phyloP scores from a whole-genome alignment of 2,329 filamentous ascomycete genomes.

The Aureobasidium uvarum region DNA sequence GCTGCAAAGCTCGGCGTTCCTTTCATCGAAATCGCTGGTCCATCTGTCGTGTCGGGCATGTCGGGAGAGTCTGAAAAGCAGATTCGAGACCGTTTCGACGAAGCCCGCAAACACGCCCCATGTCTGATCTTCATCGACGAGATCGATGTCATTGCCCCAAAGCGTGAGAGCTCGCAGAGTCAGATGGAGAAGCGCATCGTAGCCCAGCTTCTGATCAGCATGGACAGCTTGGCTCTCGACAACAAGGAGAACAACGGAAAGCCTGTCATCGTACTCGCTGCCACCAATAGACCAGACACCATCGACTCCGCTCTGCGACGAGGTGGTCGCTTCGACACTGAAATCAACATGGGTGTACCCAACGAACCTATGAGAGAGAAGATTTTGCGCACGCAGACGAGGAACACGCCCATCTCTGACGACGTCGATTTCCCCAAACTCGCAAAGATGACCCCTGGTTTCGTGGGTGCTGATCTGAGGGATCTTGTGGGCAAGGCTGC shows the following conservation, averaged over 20 bases:
- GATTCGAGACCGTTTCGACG: slow-evolving; percentile 79
- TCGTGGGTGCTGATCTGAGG: slow-evolving; percentile 85
- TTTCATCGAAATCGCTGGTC: slow-evolving; percentile 78
- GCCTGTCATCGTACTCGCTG: slow-evolving; percentile 84
- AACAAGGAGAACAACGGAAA: slow-evolving; percentile 62
- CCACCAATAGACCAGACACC: slow-evolving; percentile 84
- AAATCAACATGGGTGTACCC: slow-evolving; percentile 84
- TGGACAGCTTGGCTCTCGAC: slow-evolving; percentile 73
- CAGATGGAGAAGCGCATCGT: slow-evolving; percentile 90
- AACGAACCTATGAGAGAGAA: slow-evolving; percentile 72
- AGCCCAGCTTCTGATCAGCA: slow-evolving; percentile 77
- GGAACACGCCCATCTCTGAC: slow-evolving; percentile 61
- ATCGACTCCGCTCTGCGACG: slow-evolving; percentile 75
- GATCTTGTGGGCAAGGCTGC: slow-evolving; percentile 66
- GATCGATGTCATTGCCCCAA: slow-evolving; percentile 86
- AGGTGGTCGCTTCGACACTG: slow-evolving; percentile 75
- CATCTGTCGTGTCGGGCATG: slow-evolving; percentile 80
- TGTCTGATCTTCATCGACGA: slow-evolving; percentile 91
- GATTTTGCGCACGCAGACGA: slow-evolving; percentile 72
- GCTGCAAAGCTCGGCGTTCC: slow-evolving; percentile 72
- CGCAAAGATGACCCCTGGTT: slow-evolving; percentile 84
- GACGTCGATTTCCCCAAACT: slow-evolving; percentile 72
- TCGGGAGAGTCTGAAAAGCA: slow-evolving; percentile 88
- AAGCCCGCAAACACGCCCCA: slow-evolving; percentile 80
- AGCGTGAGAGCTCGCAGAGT: slow-evolving; percentile 75